Percentiles rank a stretch among this genome's conserved stretches.
Conservation (phyloP, 2,329 filamentous ascomycete genomes). For the Ophiostoma himal-ulmi region DNA sequence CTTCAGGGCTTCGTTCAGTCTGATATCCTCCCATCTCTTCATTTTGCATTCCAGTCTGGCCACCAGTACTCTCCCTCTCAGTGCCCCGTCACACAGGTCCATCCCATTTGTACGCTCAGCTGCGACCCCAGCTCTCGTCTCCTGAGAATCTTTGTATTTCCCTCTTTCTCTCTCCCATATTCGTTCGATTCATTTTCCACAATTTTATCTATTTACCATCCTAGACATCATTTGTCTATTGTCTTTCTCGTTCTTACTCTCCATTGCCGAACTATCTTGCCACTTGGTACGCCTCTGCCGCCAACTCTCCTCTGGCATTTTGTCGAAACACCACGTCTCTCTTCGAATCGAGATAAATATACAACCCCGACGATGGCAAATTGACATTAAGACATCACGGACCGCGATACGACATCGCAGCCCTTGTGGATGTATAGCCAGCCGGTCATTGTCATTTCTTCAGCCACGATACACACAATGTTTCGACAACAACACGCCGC, state of each 20-base stretch:
- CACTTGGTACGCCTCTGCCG: background rate
- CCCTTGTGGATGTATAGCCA: background rate
- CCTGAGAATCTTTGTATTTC: background rate
- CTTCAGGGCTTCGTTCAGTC: background rate
- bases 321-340: background rate
- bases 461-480: background rate
- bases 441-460: background rate
- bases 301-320: background rate
- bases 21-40: background rate
- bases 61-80: background rate
- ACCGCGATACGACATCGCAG: background rate
- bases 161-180: background rate
- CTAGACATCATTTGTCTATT: background rate
- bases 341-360: background rate
- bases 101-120: conserved; percentile 5
- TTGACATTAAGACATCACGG: background rate
- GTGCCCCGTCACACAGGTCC: conserved; percentile 4
- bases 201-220: background rate
- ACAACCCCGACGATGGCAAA: background rate
- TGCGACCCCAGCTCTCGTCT: background rate
- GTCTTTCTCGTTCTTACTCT: background rate
- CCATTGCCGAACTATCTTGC: background rate
- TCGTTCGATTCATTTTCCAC: background rate
- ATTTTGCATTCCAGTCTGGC: conserved; percentile 3
- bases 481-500: background rate